Percentiles rank a stretch among this genome's conserved stretches.
Evolutionary conservation across 768 basidiomycete species (phyloP).

Genomic region (Cystofilobasidium capitatum): DNA sequence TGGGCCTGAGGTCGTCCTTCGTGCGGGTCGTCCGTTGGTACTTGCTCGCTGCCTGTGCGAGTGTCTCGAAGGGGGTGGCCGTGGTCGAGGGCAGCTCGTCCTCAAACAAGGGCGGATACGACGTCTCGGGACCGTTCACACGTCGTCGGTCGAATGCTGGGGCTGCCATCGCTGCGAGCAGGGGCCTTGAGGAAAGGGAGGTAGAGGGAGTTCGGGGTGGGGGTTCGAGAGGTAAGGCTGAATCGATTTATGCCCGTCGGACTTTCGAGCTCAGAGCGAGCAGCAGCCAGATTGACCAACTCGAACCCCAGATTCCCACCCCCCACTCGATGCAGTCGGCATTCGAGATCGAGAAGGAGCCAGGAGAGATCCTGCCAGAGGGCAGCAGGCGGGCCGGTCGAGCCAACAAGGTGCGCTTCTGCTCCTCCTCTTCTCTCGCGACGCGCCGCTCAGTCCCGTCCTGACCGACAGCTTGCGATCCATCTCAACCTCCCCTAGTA

Average conservation of each 20-base stretch:
- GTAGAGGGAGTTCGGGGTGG: no score
- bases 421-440: background rate
- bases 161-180: constrained; percentile 17
- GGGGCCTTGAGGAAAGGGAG: no score
- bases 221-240: no score
- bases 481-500: background rate
- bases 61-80: constrained; percentile 32
- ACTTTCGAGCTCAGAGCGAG: background rate
- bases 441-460: background rate
- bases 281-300: no score
- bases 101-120: constrained; percentile 55
- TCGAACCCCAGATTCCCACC: no score
- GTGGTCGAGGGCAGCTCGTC: constrained; percentile 35
- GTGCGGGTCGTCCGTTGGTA: constrained; percentile 47
- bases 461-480: background rate
- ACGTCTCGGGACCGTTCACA: constrained; percentile 82
- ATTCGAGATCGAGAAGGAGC: background rate
- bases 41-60: constrained; percentile 30
- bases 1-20: constrained; percentile 63
- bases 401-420: background rate
- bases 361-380: background rate
- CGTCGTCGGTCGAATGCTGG: constrained; percentile 63
- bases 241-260: no score
- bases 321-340: background rate
- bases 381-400: background rate